Evolutionary conservation across 192 early-diverging fungal species (phyloP).

Genomic region (Phlyctochytrium arcticum): DNA sequence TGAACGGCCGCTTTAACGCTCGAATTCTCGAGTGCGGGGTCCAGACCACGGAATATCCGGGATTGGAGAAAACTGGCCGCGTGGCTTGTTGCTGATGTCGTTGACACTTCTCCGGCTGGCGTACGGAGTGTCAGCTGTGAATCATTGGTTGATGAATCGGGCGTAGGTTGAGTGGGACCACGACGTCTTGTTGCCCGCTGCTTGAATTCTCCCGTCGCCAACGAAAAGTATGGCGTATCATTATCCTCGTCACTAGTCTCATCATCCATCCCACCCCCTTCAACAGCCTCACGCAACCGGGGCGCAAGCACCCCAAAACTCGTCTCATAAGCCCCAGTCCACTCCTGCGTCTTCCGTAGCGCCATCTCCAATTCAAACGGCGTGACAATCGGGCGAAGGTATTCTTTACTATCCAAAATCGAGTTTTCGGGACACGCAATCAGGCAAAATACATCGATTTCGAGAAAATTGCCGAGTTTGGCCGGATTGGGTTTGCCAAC

Average conservation of each 20-base stretch:
- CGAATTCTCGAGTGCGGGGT: constrained; percentile 62
- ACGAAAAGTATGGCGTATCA: constrained; percentile 90
- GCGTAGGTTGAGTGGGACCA: background rate
- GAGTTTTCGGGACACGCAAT: constrained; percentile 95
- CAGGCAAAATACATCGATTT: constrained; percentile 88
- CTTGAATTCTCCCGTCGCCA: constrained; percentile 80
- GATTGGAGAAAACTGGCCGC: constrained; percentile 66
- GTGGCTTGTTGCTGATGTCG: constrained; percentile 49
- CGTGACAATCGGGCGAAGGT: constrained; percentile 88
- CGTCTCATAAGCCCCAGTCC: constrained; percentile 42
- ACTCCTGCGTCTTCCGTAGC: constrained; percentile 37
- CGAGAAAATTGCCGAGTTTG: constrained; percentile 96
- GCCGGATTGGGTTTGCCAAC: constrained; percentile 94
- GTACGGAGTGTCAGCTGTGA: constrained; percentile 50
- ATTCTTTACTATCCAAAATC: constrained; percentile 86
- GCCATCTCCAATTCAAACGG: constrained; percentile 89
- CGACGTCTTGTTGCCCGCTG: constrained; percentile 1
- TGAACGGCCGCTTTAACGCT: constrained; percentile 58
- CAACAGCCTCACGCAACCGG: constrained; percentile 22
- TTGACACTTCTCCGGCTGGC: constrained; percentile 45
- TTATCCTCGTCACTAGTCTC: constrained; percentile 56
- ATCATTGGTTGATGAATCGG: constrained; percentile 1
- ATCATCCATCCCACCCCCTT: constrained; percentile 35
- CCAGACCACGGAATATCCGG: constrained; percentile 79
- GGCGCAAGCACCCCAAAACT: constrained; percentile 32